Conservation (phyloP, 495 filamentous ascomycete species). For the Aspergillus steynii region DNA sequence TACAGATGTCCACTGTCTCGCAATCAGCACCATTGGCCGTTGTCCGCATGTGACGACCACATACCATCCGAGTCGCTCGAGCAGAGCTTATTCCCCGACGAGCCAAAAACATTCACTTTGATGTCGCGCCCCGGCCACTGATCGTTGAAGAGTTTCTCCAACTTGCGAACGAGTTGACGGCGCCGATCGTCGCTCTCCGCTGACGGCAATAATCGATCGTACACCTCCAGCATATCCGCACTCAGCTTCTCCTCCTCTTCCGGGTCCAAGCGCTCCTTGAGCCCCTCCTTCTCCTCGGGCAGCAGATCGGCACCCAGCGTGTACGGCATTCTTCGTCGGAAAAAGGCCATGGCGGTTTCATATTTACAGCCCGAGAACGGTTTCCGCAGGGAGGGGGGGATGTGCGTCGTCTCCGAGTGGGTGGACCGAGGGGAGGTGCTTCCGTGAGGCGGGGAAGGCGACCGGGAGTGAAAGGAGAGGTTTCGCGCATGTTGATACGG, state of each 20-base stretch:
- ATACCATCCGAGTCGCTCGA: conserved; percentile 96
- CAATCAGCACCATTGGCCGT: conserved; percentile 21
- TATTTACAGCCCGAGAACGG: conserved; percentile 69
- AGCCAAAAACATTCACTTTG: conserved; percentile 91
- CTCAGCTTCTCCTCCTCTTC: conserved; percentile 78
- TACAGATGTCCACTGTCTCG: conserved; percentile 87
- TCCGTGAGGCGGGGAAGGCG: conserved; percentile 77
- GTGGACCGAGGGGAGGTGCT: conserved; percentile 88
- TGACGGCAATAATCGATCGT: conserved; percentile 81
- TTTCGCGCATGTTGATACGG: conserved; percentile 86
- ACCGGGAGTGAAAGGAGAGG: conserved; percentile 79
- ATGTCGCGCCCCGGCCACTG: conserved; percentile 92
- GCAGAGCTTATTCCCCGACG: conserved; percentile 91
- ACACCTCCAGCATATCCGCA: conserved; percentile 78
- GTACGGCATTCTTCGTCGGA: conserved; percentile 86
- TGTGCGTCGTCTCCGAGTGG: conserved; percentile 81
- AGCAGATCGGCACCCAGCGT: conserved; percentile 75
- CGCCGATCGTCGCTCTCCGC: conserved; percentile 74
- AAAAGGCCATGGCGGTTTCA: conserved; percentile 73
- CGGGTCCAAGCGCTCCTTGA: conserved; percentile 66
- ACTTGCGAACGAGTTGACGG: conserved; percentile 73
- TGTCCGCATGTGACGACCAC: conserved; percentile 26
- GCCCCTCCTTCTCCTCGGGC: conserved; percentile 62
- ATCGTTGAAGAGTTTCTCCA: conserved; percentile 81
- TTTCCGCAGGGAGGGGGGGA: conserved; percentile 64